Evolutionary conservation across 202 grass and related monocot species (phyloP), one percentile per base, ranked within the genome.

Genomic region (Dendrocalamus latiflorus): DNA sequence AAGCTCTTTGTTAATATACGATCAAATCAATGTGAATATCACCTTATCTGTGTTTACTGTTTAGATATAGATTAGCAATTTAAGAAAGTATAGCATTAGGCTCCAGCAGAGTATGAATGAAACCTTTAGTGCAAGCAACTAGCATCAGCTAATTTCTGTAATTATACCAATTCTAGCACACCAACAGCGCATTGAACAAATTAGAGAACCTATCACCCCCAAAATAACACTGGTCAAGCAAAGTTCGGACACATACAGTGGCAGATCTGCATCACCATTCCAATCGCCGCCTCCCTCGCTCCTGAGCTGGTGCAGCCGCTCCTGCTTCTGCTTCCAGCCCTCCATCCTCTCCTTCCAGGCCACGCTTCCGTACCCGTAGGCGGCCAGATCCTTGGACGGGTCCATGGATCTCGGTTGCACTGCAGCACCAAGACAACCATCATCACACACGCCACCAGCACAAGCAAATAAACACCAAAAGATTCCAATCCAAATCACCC

Each of bases 361-460:
- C 60, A 94, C 89, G 70, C 92, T 94, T 48, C 92, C 92, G 61
- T 94, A 94, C 28, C 92, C 89, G 45, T 94, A 94, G 74, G 89
- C 86, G 8, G 80, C 92, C 26, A 94, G 86, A 76, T 91, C 92
- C 86, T 91, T 94, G 47, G 92, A 94, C 67, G 92, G 92, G 88
- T 94, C 92, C 92, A 94, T 91, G 21, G 92, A 91, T 76, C 92
- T 88, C 43, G 84, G 86, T 94, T 91, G 92, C 83, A 94, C 89
- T 94, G 83, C 85, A 67, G 8, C 4, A 24, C 16, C 37, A 83
- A 50, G 21, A 43, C 22, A 77, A 16, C 4, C 21, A 37, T 81
- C 1, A 88, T 72, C 12, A 70, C 25, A 7, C 16, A 7, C 24
- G 3, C 41, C 6, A 43, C n/a, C 54, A 41, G 34, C 36, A 59